Percentiles rank a stretch among this genome's conserved stretches.
These are phyloP conservation scores for Aleurites moluccanus DNA, from an alignment of 441 rosid species.

Conservation along the genomic window DNA sequence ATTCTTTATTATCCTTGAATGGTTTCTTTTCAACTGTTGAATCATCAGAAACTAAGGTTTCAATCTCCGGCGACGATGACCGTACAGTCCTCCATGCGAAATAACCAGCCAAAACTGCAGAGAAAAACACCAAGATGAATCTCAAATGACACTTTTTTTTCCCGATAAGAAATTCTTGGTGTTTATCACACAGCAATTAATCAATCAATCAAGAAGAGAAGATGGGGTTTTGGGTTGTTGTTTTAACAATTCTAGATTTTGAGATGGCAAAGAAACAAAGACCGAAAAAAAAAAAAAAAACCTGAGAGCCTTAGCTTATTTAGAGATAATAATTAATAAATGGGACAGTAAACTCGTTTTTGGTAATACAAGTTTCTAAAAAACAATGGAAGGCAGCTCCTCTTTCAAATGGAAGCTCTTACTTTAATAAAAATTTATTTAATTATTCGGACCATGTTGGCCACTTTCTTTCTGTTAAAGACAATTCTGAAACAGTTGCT, in stretches of 20 bases:
- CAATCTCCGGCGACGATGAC: slow-evolving; percentile 52
- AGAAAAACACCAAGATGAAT: slow-evolving; percentile 80
- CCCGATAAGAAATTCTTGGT: neutral
- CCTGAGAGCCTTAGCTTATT: slow-evolving; percentile 9
- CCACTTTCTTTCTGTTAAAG: neutral
- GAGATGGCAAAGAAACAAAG: neutral
- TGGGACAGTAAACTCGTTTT: slow-evolving; percentile 16
- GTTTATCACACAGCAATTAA: neutral
- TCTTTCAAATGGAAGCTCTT: neutral
- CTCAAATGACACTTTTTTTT: slow-evolving; percentile 74
- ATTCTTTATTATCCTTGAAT: slow-evolving; percentile 44
- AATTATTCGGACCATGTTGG: neutral
- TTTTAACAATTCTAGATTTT: neutral
- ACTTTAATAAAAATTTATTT: no score
- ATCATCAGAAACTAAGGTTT: slow-evolving; percentile 30
- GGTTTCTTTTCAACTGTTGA: slow-evolving; percentile 33
- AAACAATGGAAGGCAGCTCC: neutral
- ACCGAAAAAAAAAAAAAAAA: neutral
- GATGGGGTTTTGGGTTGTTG: neutral
- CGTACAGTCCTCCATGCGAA: slow-evolving; percentile 73
- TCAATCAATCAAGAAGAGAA: neutral
- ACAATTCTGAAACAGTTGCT: neutral
- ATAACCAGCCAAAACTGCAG: slow-evolving; percentile 77
- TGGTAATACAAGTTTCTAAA: neutral
- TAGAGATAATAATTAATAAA: neutral